Conservation (phyloP, 2,329 filamentous ascomycete species). For the Aspergillus eucalypticola region DNA sequence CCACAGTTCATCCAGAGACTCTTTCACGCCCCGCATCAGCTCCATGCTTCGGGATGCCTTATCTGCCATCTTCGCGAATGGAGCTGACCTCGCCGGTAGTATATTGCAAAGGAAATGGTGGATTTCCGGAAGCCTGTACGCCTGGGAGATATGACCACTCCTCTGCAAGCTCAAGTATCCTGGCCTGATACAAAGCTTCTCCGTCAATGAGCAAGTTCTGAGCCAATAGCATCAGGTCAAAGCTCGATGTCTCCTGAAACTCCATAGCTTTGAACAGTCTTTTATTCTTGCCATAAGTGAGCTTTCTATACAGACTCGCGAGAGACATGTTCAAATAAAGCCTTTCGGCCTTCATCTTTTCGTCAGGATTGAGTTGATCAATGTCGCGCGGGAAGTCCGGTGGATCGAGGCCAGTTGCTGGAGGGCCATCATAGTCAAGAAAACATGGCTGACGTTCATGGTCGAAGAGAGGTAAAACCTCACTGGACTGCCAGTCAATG, state of each 20-base stretch:
- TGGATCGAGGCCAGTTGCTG: constrained; percentile 3
- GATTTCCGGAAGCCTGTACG: constrained; percentile 11
- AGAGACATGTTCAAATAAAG: constrained; percentile 16
- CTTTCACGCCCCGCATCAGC: constrained; percentile 14
- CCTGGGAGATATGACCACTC: constrained; percentile 17
- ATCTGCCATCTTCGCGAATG: constrained; percentile 15
- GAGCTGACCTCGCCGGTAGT: constrained; percentile 6
- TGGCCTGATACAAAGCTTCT: constrained; percentile 15
- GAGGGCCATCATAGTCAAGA: constrained; percentile 36
- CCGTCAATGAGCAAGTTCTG: constrained; percentile 17
- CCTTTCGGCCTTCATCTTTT: constrained; percentile 10
- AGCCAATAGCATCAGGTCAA: constrained; percentile 16
- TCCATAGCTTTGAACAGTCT: constrained; percentile 15
- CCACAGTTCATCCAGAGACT: constrained; percentile 16
- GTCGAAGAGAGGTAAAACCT: constrained; percentile 37
- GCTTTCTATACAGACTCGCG: constrained; percentile 12
- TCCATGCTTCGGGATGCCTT: constrained; percentile 15
- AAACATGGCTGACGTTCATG: constrained; percentile 37
- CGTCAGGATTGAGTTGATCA: constrained; percentile 24
- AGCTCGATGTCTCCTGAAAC: constrained; percentile 12
- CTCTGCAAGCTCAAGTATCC: constrained; percentile 12
- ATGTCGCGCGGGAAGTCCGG: constrained; percentile 22
- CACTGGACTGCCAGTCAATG: constrained; percentile 31
- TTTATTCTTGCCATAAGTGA: constrained; percentile 9
- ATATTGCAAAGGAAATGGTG: constrained; percentile 13